Evolutionary conservation across 257 asterid species (phyloP).

Genomic region (Hygrophila difformis): DNA sequence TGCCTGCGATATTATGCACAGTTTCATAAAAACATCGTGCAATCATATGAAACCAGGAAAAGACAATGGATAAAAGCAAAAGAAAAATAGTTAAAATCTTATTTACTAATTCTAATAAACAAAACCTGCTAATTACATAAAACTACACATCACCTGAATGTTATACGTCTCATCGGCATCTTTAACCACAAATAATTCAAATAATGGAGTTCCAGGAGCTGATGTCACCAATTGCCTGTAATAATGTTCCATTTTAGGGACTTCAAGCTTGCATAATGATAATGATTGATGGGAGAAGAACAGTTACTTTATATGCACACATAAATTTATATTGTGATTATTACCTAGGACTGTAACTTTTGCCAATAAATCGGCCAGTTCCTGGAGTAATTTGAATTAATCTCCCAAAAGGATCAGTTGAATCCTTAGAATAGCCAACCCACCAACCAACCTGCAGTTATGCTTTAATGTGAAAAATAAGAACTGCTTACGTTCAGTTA

Average conservation of each 20-base stretch:
- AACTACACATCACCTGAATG: constrained; percentile 52
- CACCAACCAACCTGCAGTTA: constrained; percentile 91
- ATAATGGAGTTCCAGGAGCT: constrained; percentile 90
- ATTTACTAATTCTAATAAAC: too few species aligned
- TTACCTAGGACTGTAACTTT: constrained; percentile 88
- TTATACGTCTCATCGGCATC: constrained; percentile 52
- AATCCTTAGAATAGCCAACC: constrained; percentile 89
- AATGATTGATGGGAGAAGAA: too few species aligned
- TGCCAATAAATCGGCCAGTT: constrained; percentile 84
- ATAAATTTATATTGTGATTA: background rate
- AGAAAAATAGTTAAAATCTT: too few species aligned
- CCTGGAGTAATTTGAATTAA: constrained; percentile 75
- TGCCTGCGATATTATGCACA: too few species aligned
- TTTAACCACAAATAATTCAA: constrained; percentile 83
- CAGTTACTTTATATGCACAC: background rate
- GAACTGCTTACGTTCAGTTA: constrained; percentile 2
- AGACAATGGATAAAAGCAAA: too few species aligned
- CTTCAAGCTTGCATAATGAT: background rate
- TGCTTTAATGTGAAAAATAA: constrained; percentile 8
- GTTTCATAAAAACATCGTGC: too few species aligned
- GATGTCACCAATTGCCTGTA: constrained; percentile 79
- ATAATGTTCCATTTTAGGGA: constrained; percentile 13
- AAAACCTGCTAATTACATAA: background rate
- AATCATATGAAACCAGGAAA: too few species aligned
- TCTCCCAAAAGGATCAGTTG: constrained; percentile 90